These are phyloP conservation scores for Rubroboletus pulcherrimus DNA, from an alignment of 768 basidiomycete species.

Conservation along the genomic window DNA sequence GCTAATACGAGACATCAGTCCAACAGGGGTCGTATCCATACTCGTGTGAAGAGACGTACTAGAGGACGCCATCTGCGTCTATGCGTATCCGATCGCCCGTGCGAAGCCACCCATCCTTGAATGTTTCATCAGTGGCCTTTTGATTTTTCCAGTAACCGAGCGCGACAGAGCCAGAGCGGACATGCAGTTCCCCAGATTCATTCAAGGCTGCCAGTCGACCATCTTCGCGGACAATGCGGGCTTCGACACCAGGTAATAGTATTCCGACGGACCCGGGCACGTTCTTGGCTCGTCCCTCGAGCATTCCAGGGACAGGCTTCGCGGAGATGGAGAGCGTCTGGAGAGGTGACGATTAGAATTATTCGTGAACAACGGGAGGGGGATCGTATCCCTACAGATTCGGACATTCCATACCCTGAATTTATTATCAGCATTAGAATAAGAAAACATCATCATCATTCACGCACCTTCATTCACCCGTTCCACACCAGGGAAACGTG, in stretches of 20 bases:
- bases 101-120: conserved; percentile 65
- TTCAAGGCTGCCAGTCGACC: conserved; percentile 49
- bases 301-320: conserved; percentile 42
- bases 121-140: conserved; percentile 62
- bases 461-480: conserved; percentile 45
- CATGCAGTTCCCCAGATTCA: conserved; percentile 65
- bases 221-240: conserved; percentile 56
- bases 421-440: conserved; percentile 2
- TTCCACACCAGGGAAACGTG: conserved; percentile 33
- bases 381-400: conserved; percentile 44
- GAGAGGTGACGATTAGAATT: neutral
- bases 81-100: conserved; percentile 72
- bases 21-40: neutral
- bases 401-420: conserved; percentile 70
- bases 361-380: neutral
- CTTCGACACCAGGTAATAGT: conserved; percentile 62
- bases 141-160: conserved; percentile 74
- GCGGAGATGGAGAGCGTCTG: conserved; percentile 55
- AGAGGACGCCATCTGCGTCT: conserved; percentile 60
- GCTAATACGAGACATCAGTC: conserved; percentile 32
- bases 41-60: conserved; percentile 38
- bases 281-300: conserved; percentile 40
- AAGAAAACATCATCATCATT: neutral
- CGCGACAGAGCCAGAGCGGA: conserved; percentile 53
- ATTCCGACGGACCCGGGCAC: conserved; percentile 51